Evolutionary conservation across 371 early-diverging fungal species (phyloP).

Genomic region (Lichtheimia hyalospora): DNA sequence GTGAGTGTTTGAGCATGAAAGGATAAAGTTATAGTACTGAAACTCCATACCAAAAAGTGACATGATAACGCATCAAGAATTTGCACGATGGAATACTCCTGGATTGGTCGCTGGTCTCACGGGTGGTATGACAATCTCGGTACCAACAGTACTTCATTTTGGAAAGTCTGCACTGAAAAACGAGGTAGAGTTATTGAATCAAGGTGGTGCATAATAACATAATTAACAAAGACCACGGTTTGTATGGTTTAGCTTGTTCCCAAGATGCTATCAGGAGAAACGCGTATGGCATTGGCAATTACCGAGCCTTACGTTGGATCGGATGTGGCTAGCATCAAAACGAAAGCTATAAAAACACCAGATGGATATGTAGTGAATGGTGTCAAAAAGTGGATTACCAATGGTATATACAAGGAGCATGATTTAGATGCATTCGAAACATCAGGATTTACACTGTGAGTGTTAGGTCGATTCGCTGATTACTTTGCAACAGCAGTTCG

Average conservation of each 20-base stretch:
- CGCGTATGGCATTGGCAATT: slow-evolving; percentile 74
- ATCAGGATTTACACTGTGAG: too few species aligned
- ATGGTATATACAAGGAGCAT: slow-evolving; percentile 26
- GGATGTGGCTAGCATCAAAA: slow-evolving; percentile 78
- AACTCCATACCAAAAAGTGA: slow-evolving; percentile 29
- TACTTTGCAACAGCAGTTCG: slow-evolving; percentile 67
- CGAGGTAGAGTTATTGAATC: slow-evolving; percentile 24
- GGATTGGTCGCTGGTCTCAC: slow-evolving; percentile 40
- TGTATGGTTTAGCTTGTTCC: slow-evolving; percentile 42
- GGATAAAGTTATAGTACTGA: background rate
- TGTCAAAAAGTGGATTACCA: slow-evolving; percentile 79
- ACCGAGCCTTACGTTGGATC: slow-evolving; percentile 72
- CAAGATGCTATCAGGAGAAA: slow-evolving; percentile 67
- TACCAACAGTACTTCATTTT: slow-evolving; percentile 58
- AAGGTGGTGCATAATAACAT: background rate
- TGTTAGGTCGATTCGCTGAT: slow-evolving; percentile 32
- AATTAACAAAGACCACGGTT: background rate
- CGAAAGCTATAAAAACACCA: slow-evolving; percentile 68
- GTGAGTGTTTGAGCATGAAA: slow-evolving; percentile 19
- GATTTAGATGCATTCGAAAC: too few species aligned
- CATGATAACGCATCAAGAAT: slow-evolving; percentile 77
- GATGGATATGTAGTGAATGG: slow-evolving; percentile 77
- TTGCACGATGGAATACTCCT: slow-evolving; percentile 50
- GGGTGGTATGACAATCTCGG: slow-evolving; percentile 37
- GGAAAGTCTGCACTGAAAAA: slow-evolving; percentile 24